These are phyloP conservation scores for Biancaea sappan DNA, from an alignment of 306 rosid species.

Conservation along the genomic window DNA sequence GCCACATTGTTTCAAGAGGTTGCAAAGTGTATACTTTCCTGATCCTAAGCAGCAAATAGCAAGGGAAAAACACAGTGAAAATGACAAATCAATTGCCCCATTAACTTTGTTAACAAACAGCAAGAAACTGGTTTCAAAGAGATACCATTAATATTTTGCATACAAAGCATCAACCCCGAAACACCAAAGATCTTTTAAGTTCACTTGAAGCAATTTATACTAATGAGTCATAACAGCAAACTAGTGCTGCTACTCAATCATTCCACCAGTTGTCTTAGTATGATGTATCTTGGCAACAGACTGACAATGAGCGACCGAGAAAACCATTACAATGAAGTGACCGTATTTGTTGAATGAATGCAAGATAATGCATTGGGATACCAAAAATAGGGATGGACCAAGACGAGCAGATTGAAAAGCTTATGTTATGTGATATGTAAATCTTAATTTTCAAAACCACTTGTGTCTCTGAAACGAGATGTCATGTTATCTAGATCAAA, in stretches of 20 bases:
- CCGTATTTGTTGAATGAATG: not conserved
- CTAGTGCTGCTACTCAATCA: not conserved
- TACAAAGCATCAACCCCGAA: slow-evolving; percentile 1
- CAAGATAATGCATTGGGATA: not conserved
- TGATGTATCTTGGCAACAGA: not conserved
- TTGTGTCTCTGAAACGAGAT: not conserved
- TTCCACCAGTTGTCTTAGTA: not conserved
- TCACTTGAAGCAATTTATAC: not conserved
- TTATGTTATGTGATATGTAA: not conserved
- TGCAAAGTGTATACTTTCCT: not conserved
- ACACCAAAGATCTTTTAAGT: not conserved
- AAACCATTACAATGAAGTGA: not conserved
- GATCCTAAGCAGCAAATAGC: not conserved
- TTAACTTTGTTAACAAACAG: not conserved
- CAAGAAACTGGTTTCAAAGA: slow-evolving; percentile 5
- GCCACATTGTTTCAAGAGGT: not conserved
- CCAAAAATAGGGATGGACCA: not conserved
- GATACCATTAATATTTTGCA: too few species aligned
- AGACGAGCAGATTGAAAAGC: not conserved
- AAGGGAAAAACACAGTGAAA: too few species aligned
- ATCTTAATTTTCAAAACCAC: not conserved
- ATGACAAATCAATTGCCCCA: not conserved
- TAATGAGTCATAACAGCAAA: not conserved
- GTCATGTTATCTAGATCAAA: not conserved
- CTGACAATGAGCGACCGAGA: not conserved